Base-by-base conservation (phyloP, 2,329 filamentous ascomycete species). In the Neoascochyta sp. region DNA sequence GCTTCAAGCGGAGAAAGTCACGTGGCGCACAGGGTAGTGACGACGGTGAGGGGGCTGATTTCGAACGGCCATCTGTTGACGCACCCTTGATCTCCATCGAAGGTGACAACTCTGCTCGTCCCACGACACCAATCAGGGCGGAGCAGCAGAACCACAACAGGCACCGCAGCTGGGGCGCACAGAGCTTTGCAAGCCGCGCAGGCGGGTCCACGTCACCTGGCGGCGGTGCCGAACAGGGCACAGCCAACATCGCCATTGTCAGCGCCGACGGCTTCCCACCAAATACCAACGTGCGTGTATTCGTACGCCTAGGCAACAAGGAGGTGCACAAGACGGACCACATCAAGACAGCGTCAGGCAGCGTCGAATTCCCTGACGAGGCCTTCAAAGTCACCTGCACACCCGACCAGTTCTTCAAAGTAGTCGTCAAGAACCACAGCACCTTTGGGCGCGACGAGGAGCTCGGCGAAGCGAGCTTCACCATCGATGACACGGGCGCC, bases 301-400 rank as follows among this genome's bases (percentile, higher is more conserved):
- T 76, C 35, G 68, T 95, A 46, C 80, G 78, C 33, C 78, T 85
- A 46, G 75, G 74, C 27, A 41, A 41, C 22, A 95, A 92, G 67
- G 77, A 83, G 24, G 70, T 98, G 24, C 81, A 89, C 67, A 95
- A 96, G 71, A 95, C 89, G 13, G 94, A 95, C 61, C 83, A 92
- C 43, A 77, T 85, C 67, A 95, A 95, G 63, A 75, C 81, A 1
- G 67, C 76, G 3, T 69, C 68, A 1, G 86, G 83, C 2, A 41
- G 40, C 15, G 54, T 57, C n/a, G 76, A 86, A 39, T 73, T 69
- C 11, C 59, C 67, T 7, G 67, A 73, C 27, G 86, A 94, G 60
- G 80, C 78, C 1, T 90, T 92, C 70, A 88, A 81, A 53, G 73
- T 84, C 13, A 70, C 74, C 8, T 93, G 88, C 64, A 76, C 81